A percentile compares a stretch with the other conserved stretches of the same genome.
phyloP scores from a whole-genome alignment of 768 basidiomycete species.

The Mycena epipterygia region DNA sequence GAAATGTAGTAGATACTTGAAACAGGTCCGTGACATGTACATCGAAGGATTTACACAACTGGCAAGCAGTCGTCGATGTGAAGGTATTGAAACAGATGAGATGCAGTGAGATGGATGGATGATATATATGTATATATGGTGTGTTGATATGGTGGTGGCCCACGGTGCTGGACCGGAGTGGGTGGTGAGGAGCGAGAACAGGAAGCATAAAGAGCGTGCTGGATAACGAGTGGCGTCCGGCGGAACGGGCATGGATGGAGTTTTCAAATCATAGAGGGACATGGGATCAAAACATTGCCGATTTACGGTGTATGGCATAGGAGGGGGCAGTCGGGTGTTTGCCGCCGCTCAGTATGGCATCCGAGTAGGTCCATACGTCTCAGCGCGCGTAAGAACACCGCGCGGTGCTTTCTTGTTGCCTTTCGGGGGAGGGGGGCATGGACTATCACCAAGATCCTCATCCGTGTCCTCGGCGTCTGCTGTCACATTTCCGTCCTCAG shows the following conservation, averaged over 20 bases:
- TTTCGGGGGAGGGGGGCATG: constrained; percentile 86
- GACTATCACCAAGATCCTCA: constrained; percentile 86
- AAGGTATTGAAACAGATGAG: constrained; percentile 34
- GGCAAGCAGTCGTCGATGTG: constrained; percentile 34
- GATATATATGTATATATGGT: constrained; percentile 18
- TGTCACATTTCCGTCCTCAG: constrained; percentile 74
- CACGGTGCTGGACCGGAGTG: background rate
- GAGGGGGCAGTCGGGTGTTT: constrained; percentile 4
- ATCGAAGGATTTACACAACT: constrained; percentile 31
- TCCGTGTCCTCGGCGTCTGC: constrained; percentile 81
- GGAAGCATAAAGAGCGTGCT: constrained; percentile 38
- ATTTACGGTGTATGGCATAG: constrained; percentile 25
- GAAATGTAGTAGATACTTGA: constrained; percentile 12
- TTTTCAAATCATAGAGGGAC: constrained; percentile 33
- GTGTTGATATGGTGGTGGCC: constrained; percentile 14
- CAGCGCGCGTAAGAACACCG: constrained; percentile 69
- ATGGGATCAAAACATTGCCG: constrained; percentile 33
- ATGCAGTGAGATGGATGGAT: constrained; percentile 37
- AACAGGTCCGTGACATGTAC: constrained; percentile 29
- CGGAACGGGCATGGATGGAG: constrained; percentile 32
- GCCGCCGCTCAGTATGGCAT: constrained; percentile 49
- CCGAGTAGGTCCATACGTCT: constrained; percentile 77
- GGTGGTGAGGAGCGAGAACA: constrained; percentile 25
- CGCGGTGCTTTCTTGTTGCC: constrained; percentile 67
- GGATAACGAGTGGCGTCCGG: constrained; percentile 31